A percentile compares a stretch with the other conserved stretches of the same genome.
Conservation (phyloP, 1,139 yeast genomes). For the Komagataea norvegica region DNA sequence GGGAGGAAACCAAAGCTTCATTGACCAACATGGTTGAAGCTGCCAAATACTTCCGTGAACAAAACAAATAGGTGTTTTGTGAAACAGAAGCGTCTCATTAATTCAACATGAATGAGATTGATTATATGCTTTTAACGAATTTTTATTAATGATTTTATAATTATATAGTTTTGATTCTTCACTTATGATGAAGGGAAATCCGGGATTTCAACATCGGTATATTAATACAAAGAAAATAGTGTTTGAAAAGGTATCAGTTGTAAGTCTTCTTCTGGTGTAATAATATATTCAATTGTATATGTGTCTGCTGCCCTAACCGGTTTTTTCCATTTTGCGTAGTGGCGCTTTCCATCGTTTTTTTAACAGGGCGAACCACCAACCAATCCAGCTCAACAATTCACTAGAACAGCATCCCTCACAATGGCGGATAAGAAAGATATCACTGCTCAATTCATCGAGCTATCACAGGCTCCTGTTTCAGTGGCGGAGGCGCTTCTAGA, state of each 20-base stretch:
- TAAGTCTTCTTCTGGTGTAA: neutral
- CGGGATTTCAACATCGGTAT: slow-evolving; percentile 35
- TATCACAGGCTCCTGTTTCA: slow-evolving; percentile 41
- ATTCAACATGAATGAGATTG: slow-evolving; percentile 21
- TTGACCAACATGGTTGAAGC: slow-evolving; percentile 98
- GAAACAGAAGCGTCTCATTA: slow-evolving; percentile 12
- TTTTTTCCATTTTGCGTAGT: slow-evolving; percentile 3
- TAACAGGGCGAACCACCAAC: too few species aligned
- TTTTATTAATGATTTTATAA: slow-evolving; percentile 11
- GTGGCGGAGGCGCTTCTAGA: slow-evolving; percentile 42
- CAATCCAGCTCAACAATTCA: neutral
- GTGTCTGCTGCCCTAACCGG: neutral
- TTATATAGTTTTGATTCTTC: slow-evolving; percentile 17
- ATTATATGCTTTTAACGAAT: slow-evolving; percentile 10
- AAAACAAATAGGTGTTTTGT: slow-evolving; percentile 28
- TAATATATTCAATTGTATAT: neutral
- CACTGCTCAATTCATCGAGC: slow-evolving; percentile 50
- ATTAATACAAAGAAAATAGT: slow-evolving; percentile 10
- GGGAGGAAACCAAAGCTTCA: slow-evolving; percentile 84
- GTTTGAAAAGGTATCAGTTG: neutral
- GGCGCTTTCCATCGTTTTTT: slow-evolving; percentile 5
- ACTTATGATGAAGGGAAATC: slow-evolving; percentile 18
- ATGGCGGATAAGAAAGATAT: slow-evolving; percentile 25
- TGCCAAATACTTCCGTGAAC: slow-evolving; percentile 91
- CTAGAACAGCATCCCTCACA: neutral